These are phyloP conservation scores for Macadamia tetraphylla DNA, from an alignment of 164 flowering plant species.

Conservation along the genomic window DNA sequence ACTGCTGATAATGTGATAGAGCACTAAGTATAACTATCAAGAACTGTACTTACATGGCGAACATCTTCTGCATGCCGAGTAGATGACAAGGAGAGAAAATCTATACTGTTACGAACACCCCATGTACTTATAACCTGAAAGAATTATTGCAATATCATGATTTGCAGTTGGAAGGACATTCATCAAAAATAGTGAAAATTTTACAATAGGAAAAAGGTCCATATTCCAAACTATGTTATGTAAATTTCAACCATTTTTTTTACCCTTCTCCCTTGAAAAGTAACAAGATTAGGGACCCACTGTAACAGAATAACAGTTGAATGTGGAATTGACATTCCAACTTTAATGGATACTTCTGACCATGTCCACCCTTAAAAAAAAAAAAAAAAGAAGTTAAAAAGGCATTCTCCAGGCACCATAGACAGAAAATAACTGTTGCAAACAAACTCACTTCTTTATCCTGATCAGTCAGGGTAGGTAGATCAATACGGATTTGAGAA, in stretches of 20 bases:
- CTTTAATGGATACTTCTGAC: too few relatives aligned
- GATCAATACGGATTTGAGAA: slow-evolving; percentile 69
- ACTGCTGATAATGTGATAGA: not conserved
- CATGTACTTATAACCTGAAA: slow-evolving; percentile 80
- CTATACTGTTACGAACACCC: slow-evolving; percentile 87
- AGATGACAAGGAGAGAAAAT: slow-evolving; percentile 86
- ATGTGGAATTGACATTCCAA: not conserved
- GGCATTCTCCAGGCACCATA: not conserved
- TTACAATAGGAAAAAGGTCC: not conserved
- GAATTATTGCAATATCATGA: not conserved
- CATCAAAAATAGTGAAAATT: not conserved
- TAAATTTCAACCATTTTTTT: not conserved
- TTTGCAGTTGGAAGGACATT: not conserved
- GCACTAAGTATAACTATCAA: not conserved
- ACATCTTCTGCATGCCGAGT: slow-evolving; percentile 91
- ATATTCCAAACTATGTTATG: not conserved
- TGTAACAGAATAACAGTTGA: not conserved
- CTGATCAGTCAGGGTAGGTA: slow-evolving; percentile 75
- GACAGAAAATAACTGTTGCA: slow-evolving; percentile 1
- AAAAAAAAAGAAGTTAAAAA: too few relatives aligned
- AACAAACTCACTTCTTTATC: slow-evolving; percentile 63
- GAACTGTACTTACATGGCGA: slow-evolving; percentile 52
- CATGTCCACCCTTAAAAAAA: not conserved
- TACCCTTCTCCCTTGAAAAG: not conserved
- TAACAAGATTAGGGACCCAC: not conserved